Conservation (phyloP, 2,329 filamentous ascomycete genomes). For the Colletotrichum zoysiae region DNA sequence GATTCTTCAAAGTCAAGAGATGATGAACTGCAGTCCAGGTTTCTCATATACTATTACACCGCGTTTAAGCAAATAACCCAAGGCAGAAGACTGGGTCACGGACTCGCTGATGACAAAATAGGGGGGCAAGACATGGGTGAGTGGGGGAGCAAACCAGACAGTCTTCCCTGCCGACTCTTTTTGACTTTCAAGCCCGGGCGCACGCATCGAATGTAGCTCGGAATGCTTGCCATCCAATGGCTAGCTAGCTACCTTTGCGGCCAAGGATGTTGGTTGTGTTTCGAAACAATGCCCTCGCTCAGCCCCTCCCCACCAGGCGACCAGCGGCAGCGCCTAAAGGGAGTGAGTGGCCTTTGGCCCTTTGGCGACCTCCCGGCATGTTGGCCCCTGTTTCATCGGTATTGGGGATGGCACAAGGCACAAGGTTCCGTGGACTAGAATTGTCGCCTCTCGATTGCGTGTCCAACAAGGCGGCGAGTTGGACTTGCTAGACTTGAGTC, state of each 20-base stretch:
- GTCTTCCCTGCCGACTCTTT: not conserved
- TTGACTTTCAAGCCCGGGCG: not conserved
- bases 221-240: constrained; percentile 29
- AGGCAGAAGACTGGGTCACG: not conserved
- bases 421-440: constrained; percentile 2
- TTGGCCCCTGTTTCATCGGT: constrained; percentile 39
- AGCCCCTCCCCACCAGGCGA: constrained; percentile 28
- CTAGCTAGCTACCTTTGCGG: constrained; percentile 1
- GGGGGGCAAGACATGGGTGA: not conserved
- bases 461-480: not conserved
- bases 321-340: constrained; percentile 27
- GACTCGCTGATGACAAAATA: too few species aligned
- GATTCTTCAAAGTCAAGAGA: not conserved
- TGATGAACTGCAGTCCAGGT: not conserved
- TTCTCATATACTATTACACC: not conserved
- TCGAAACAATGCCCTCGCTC: constrained; percentile 36
- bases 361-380: not conserved
- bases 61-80: not conserved
- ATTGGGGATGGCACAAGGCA: constrained; percentile 17
- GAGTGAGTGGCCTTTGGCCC: constrained; percentile 3
- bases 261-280: constrained; percentile 31
- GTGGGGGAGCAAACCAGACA: not conserved
- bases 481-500: not conserved
- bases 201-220: constrained; percentile 2
- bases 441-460: not conserved